Evolutionary conservation across 345 rosid species (phyloP).

Genomic region (Litchi chinensis): DNA sequence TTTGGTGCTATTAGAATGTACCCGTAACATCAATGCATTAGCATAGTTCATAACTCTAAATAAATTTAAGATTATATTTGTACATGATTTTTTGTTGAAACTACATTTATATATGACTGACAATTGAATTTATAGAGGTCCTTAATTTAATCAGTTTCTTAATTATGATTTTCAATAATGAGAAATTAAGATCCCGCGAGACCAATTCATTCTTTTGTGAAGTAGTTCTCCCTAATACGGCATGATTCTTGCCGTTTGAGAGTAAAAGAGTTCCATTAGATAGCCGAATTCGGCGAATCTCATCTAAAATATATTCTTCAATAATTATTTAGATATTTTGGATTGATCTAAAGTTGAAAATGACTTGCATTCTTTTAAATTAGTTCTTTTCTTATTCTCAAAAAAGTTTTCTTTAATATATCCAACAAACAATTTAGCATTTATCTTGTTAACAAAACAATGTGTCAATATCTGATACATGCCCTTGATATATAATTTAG

Average conservation of each 20-base stretch:
- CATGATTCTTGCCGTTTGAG: conserved; percentile 6
- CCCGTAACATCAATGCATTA: no score
- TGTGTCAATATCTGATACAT: no score
- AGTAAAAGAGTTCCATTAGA: neutral
- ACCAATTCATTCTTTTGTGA: neutral
- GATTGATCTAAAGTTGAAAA: neutral
- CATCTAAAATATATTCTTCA: neutral
- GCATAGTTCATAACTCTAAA: no score
- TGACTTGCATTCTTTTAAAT: neutral
- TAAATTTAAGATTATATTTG: no score
- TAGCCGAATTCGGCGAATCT: neutral
- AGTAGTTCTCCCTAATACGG: neutral
- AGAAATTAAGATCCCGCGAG: neutral
- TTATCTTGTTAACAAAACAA: neutral
- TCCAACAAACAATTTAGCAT: no score
- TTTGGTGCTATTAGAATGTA: no score
- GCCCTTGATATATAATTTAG: no score
- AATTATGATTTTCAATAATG: no score
- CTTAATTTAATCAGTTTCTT: no score
- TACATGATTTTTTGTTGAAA: no score
- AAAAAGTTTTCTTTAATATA: no score
- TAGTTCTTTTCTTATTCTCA: no score
- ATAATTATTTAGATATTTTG: neutral
- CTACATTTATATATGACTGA: neutral
- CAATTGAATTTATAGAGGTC: neutral